A percentile compares a stretch with the other conserved stretches of the same genome.
Conservation (phyloP, 2,329 filamentous ascomycete species). For the Colletotrichum aenigma region DNA sequence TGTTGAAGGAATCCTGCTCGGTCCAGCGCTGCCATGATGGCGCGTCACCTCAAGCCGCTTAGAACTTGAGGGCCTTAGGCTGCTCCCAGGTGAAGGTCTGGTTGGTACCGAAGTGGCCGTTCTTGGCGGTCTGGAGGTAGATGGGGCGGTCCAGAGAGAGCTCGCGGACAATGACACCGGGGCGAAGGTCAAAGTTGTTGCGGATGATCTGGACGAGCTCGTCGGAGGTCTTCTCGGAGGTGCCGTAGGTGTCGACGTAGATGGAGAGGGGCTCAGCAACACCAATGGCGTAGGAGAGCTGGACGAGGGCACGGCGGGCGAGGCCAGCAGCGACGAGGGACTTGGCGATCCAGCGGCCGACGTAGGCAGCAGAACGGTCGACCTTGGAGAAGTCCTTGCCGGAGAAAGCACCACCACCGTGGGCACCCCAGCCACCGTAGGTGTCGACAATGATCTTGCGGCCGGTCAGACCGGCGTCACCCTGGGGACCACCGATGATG, state of each 20-base stretch:
- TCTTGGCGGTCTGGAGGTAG: slow-evolving; percentile 99
- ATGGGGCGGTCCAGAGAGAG: slow-evolving; percentile 94
- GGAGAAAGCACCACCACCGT: slow-evolving; percentile 99
- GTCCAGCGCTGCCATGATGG: not conserved
- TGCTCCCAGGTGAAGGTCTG: slow-evolving; percentile 98
- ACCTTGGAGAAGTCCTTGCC: slow-evolving; percentile 99
- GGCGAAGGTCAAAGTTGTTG: slow-evolving; percentile 96
- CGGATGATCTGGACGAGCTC: slow-evolving; percentile 95
- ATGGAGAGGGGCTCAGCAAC: slow-evolving; percentile 97
- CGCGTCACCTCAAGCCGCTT: slow-evolving; percentile 45
- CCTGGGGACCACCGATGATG: slow-evolving; percentile 98
- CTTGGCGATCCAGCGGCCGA: slow-evolving; percentile 98
- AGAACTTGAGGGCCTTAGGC: slow-evolving; percentile 93
- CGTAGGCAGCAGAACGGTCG: slow-evolving; percentile 96
- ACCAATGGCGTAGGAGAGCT: slow-evolving; percentile 99
- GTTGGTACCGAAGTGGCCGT: slow-evolving; percentile 98
- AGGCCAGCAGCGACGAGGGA: slow-evolving; percentile 90
- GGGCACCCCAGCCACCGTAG: slow-evolving; percentile 99
- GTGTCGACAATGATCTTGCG: slow-evolving; percentile 99
- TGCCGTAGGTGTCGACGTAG: slow-evolving; percentile 98
- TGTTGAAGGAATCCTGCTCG: slow-evolving; percentile 23
- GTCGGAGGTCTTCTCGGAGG: slow-evolving; percentile 84
- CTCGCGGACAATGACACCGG: slow-evolving; percentile 98
- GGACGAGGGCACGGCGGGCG: slow-evolving; percentile 90
- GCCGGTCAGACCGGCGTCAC: slow-evolving; percentile 97